These are phyloP conservation scores for Vachellia collinsii DNA, from an alignment of 306 rosid genomes.

Conservation along the genomic window DNA sequence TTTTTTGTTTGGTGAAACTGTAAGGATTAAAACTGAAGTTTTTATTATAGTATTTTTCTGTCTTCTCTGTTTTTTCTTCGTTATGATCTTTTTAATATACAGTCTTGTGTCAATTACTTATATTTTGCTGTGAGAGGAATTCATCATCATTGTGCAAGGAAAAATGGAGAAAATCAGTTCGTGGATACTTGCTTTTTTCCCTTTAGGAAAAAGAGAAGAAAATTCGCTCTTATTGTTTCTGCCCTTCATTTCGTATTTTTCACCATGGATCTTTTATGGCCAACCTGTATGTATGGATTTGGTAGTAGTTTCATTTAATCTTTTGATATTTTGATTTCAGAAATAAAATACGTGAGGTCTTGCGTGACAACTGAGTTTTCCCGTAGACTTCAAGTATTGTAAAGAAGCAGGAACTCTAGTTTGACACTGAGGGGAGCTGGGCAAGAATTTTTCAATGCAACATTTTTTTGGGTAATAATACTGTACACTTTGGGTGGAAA, in stretches of 20 bases:
- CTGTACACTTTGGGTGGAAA: neutral
- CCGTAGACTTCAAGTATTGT: neutral
- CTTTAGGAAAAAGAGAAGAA: neutral
- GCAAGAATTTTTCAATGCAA: neutral
- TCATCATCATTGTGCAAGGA: neutral
- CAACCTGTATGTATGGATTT: neutral
- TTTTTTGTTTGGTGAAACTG: neutral
- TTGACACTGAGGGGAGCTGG: neutral
- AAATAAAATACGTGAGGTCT: neutral
- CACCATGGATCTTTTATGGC: neutral
- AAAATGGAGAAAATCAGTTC: neutral
- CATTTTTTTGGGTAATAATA: too few relatives aligned
- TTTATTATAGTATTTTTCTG: neutral
- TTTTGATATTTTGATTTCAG: neutral
- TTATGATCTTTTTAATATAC: neutral
- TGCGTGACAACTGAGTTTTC: neutral
- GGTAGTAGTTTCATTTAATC: neutral
- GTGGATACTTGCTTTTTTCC: neutral
- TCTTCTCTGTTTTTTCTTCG: neutral
- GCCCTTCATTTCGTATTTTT: neutral
- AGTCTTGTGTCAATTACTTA: neutral
- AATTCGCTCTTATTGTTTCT: neutral
- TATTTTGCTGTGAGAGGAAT: slow-evolving; percentile 13
- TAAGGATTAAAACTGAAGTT: slow-evolving; percentile 20
- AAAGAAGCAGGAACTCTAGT: neutral